Percentiles rank a stretch among this genome's conserved stretches.
phyloP scores from a whole-genome alignment of 2,329 filamentous ascomycete genomes.

The Scorias spongiosa region DNA sequence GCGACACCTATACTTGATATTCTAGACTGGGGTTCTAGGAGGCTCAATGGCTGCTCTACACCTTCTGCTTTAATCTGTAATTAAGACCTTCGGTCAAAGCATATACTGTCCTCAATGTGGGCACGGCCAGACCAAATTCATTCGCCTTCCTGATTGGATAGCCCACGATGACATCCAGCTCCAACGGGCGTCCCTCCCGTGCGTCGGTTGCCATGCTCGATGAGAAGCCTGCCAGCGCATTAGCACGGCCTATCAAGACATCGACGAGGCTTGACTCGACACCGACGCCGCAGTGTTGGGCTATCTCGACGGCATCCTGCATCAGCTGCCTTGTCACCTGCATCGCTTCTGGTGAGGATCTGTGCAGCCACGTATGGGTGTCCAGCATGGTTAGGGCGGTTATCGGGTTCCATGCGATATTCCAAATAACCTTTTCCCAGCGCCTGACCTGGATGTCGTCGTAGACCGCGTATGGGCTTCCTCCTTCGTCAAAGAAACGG shows the following conservation, averaged over 20 bases:
- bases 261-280: constrained; percentile 24
- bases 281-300: constrained; percentile 22
- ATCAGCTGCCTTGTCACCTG: constrained; percentile 26
- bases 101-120: constrained; percentile 26
- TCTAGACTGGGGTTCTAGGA: no score
- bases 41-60: neutral
- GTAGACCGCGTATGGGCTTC: constrained; percentile 33
- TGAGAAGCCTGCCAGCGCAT: constrained; percentile 24
- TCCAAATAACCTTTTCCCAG: constrained; percentile 47
- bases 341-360: constrained; percentile 25
- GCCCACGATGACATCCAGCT: constrained; percentile 33
- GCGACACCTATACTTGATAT: no score
- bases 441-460: constrained; percentile 41
- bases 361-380: constrained; percentile 26
- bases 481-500: constrained; percentile 26
- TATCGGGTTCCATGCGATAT: constrained; percentile 46
- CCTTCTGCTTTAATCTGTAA: constrained; percentile 6
- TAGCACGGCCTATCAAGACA: constrained; percentile 23
- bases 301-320: constrained; percentile 29
- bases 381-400: constrained; percentile 29
- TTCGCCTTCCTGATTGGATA: constrained; percentile 25
- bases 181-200: constrained; percentile 26
- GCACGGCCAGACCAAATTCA: constrained; percentile 25
- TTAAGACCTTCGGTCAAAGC: constrained; percentile 15
- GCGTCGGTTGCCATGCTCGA: constrained; percentile 33